These are phyloP conservation scores for Sistotremastrum suecicum DNA, from an alignment of 768 basidiomycete species.

Conservation along the genomic window DNA sequence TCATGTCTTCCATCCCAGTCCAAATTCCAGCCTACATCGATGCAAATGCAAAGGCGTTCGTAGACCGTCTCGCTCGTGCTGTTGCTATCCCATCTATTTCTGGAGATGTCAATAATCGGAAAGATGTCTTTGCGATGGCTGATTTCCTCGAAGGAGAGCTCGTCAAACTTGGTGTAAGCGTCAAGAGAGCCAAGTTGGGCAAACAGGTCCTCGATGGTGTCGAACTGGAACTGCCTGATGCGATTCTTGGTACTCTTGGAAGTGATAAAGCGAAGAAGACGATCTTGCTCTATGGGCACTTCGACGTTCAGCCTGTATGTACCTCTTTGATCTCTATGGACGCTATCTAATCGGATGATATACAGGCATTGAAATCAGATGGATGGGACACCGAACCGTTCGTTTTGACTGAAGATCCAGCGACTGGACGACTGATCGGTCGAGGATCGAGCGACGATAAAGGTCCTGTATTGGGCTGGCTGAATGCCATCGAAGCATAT, in stretches of 20 bases:
- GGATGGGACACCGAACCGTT: conserved; percentile 90
- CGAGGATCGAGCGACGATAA: conserved; percentile 88
- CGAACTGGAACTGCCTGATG: conserved; percentile 63
- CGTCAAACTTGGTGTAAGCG: conserved; percentile 63
- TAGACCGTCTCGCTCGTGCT: conserved; percentile 64
- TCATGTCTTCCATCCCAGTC: conserved; percentile 3
- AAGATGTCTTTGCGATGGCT: conserved; percentile 77
- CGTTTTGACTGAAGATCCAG: conserved; percentile 40
- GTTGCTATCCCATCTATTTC: conserved; percentile 77
- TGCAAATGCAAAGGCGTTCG: conserved; percentile 54
- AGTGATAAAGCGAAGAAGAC: conserved; percentile 86
- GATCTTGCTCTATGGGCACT: conserved; percentile 86
- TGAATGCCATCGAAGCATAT: conserved; percentile 84
- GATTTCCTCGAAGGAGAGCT: conserved; percentile 67
- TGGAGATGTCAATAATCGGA: conserved; percentile 54
- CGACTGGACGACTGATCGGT: conserved; percentile 55
- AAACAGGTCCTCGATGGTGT: conserved; percentile 60
- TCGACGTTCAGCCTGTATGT: conserved; percentile 84
- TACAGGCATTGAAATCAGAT: conserved; percentile 34
- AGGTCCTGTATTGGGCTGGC: conserved; percentile 78
- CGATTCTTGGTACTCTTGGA: conserved; percentile 64
- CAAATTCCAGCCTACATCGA: conserved; percentile 36
- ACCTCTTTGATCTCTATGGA: not conserved
- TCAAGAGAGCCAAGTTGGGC: conserved; percentile 63
- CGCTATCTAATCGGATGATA: not conserved